Evolutionary conservation across 495 filamentous ascomycete species (phyloP).

Genomic region (Neurospora hispaniola): DNA sequence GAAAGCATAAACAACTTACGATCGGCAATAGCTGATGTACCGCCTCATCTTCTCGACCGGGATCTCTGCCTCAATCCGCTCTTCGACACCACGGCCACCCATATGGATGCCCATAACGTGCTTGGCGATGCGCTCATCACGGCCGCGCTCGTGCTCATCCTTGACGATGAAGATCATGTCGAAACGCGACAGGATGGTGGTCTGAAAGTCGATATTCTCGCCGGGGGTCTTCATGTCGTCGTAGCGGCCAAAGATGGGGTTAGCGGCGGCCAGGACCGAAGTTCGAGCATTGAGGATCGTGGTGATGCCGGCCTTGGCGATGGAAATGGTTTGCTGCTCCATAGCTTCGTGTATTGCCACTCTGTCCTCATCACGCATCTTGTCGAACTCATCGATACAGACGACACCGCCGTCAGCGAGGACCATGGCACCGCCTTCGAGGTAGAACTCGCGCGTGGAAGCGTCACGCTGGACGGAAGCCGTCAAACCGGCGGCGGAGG

Average conservation of each 20-base stretch:
- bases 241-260: conserved; percentile 95
- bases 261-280: conserved; percentile 90
- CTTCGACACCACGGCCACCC: conserved; percentile 76
- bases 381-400: conserved; percentile 99
- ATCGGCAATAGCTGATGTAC: conserved; percentile 96
- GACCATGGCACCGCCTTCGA: conserved; percentile 98
- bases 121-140: conserved; percentile 88
- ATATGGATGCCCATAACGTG: conserved; percentile 99
- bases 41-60: conserved; percentile 94
- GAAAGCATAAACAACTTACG: conserved; percentile 44
- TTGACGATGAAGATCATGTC: conserved; percentile 99
- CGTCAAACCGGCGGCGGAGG: conserved; percentile 94
- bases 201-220: conserved; percentile 99
- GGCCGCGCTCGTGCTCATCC: conserved; percentile 80
- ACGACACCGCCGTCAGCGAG: conserved; percentile 96
- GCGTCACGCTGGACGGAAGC: conserved; percentile 93
- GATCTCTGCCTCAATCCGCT: conserved; percentile 75
- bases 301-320: conserved; percentile 97
- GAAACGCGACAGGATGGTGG: conserved; percentile 95
- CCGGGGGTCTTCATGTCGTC: conserved; percentile 96
- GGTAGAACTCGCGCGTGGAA: conserved; percentile 89
- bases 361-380: conserved; percentile 98
- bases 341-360: conserved; percentile 99
- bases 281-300: conserved; percentile 96
- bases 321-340: conserved; percentile 99